phyloP scores from a whole-genome alignment of 768 basidiomycete species.

The Termitomyces sp. region DNA sequence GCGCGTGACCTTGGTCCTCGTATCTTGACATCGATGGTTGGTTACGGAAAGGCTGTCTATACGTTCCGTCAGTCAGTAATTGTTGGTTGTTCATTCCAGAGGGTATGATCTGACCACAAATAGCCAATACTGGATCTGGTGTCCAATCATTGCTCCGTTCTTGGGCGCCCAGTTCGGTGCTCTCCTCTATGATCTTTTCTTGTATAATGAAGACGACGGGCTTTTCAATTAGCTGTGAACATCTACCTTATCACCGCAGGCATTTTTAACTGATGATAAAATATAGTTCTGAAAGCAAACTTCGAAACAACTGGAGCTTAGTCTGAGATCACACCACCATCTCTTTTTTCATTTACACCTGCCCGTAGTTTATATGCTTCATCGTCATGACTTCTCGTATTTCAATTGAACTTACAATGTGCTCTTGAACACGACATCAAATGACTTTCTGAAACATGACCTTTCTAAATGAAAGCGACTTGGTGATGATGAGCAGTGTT shows the following conservation, averaged over 20 bases:
- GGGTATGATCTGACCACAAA: conserved; percentile 4
- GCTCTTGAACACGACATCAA: not conserved
- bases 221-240: conserved; percentile 43
- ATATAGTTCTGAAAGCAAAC: not conserved
- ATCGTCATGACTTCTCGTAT: not conserved
- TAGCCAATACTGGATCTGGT: conserved; percentile 75
- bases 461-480: not conserved
- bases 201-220: conserved; percentile 54
- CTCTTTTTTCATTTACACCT: too few relatives aligned
- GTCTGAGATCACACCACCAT: too few relatives aligned
- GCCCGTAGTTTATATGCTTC: not conserved
- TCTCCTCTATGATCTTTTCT: conserved; percentile 53
- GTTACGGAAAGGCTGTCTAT: conserved; percentile 51
- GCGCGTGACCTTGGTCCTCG: conserved; percentile 51
- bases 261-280: not conserved
- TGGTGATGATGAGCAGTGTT: too few relatives aligned
- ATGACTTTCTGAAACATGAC: not conserved
- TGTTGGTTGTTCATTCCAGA: not conserved
- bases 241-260: not conserved
- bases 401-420: not conserved
- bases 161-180: conserved; percentile 55
- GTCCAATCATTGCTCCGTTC: conserved; percentile 56
- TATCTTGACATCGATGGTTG: conserved; percentile 64
- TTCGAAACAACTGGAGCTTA: not conserved
- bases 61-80: conserved; percentile 35